A percentile compares a stretch with the other conserved stretches of the same genome.
Conservation (phyloP, 768 basidiomycete genomes). For the Lactarius hatsudake region DNA sequence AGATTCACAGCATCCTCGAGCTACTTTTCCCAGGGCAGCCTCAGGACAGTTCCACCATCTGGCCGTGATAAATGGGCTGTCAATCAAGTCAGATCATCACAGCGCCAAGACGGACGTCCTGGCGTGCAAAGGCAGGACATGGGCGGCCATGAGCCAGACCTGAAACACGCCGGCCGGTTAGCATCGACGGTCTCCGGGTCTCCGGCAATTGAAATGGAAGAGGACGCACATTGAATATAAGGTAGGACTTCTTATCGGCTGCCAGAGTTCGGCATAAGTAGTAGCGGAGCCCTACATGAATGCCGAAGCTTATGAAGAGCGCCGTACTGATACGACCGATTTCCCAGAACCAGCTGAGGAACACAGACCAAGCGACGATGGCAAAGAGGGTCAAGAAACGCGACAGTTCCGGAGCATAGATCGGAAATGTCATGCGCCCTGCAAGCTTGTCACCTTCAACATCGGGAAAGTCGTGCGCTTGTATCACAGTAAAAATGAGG, state of each 20-base stretch:
- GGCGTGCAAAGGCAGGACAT: constrained; percentile 26
- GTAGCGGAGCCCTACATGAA: constrained; percentile 28
- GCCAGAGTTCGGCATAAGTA: constrained; percentile 19
- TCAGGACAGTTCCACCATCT: no score
- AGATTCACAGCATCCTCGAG: no score
- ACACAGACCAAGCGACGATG: constrained; percentile 28
- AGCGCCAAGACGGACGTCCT: constrained; percentile 23
- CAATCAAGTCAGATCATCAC: constrained; percentile 21
- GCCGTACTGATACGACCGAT: constrained; percentile 23
- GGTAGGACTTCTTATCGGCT: constrained; percentile 27
- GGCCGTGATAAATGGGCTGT: constrained; percentile 27
- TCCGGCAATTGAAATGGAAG: background rate
- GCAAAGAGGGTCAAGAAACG: constrained; percentile 26
- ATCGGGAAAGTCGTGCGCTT: constrained; percentile 31
- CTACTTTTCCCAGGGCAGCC: no score
- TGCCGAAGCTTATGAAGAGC: constrained; percentile 24
- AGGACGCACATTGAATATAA: constrained; percentile 31
- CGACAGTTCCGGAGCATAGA: constrained; percentile 27
- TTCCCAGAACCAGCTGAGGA: constrained; percentile 27
- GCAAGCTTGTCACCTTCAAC: constrained; percentile 28
- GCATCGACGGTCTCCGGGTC: constrained; percentile 12
- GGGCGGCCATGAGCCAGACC: constrained; percentile 28
- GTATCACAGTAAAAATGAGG: constrained; percentile 29
- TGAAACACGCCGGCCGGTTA: constrained; percentile 17
- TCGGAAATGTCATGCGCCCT: constrained; percentile 30